These are phyloP conservation scores for Xylaria sp. DNA, from an alignment of 2,329 filamentous ascomycete species.

Conservation along the genomic window DNA sequence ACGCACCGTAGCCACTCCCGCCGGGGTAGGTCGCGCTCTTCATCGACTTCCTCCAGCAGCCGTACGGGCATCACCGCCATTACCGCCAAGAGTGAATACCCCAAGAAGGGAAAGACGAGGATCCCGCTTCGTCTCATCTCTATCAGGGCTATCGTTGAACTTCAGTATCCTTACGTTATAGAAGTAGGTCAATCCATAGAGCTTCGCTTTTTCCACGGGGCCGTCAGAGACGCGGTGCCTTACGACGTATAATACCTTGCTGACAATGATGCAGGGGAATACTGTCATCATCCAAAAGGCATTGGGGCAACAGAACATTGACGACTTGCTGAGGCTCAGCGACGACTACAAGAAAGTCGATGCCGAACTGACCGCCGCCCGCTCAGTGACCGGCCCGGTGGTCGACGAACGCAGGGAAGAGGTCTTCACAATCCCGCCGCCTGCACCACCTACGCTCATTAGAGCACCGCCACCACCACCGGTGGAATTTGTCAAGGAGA, in stretches of 20 bases:
- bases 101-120: constrained; percentile 88
- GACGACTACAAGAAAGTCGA: constrained; percentile 75
- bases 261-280: constrained; percentile 69
- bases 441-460: constrained; percentile 45
- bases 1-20: constrained; percentile 47
- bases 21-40: constrained; percentile 55
- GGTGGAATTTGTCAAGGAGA: constrained; percentile 56
- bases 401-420: constrained; percentile 61
- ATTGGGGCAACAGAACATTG: constrained; percentile 89
- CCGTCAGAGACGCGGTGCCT: neutral
- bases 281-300: constrained; percentile 85
- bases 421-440: constrained; percentile 51
- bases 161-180: constrained; percentile 87
- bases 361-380: constrained; percentile 56
- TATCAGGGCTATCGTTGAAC: constrained; percentile 80
- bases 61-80: constrained; percentile 54
- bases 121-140: constrained; percentile 85
- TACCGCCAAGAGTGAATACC: constrained; percentile 70
- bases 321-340: constrained; percentile 85
- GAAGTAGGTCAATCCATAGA: constrained; percentile 68
- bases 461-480: constrained; percentile 45
- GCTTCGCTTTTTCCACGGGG: neutral
- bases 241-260: constrained; percentile 30
- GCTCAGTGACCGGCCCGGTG: constrained; percentile 59
- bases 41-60: constrained; percentile 57